Percentiles rank a stretch among this genome's conserved stretches.
Evolutionary conservation across 208 protist genomes (phyloP).

Genomic region (Porcisia hertigi): DNA sequence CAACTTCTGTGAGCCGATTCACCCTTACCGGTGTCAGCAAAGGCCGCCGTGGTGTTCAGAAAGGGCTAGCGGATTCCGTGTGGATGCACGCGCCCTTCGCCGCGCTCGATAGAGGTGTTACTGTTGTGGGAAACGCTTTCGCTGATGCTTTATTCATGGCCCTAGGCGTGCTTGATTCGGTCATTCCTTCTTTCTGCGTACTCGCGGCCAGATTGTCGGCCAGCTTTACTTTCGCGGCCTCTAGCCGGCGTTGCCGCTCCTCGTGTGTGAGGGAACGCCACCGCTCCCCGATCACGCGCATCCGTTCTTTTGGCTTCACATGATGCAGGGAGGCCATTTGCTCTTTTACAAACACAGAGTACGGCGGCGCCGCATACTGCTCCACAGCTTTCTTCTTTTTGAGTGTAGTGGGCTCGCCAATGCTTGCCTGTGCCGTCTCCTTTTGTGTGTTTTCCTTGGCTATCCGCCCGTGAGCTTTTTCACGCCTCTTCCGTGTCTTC

Average conservation of each 20-base stretch:
- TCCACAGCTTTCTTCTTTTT: neutral
- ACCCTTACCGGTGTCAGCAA: neutral
- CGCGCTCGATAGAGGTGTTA: neutral
- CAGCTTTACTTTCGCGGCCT: conserved; percentile 7
- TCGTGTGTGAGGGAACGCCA: conserved; percentile 49
- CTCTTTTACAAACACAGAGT: conserved; percentile 67
- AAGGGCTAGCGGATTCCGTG: neutral
- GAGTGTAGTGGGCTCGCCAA: neutral
- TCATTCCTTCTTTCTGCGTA: neutral
- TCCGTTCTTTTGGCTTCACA: conserved; percentile 48
- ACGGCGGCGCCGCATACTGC: conserved; percentile 31
- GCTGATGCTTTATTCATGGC: neutral
- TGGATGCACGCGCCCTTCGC: neutral
- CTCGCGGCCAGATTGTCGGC: conserved; percentile 1
- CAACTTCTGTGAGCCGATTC: neutral
- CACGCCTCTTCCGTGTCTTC: neutral
- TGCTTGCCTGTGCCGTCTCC: neutral
- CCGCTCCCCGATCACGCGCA: conserved; percentile 54
- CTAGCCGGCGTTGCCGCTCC: conserved; percentile 25
- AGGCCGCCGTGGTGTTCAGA: neutral
- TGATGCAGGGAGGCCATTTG: conserved; percentile 61
- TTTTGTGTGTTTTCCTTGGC: neutral
- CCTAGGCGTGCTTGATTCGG: neutral
- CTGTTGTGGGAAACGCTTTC: neutral
- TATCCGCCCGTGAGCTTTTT: conserved; percentile 1